Percentiles rank a stretch among this genome's conserved stretches.
phyloP scores from a whole-genome alignment of 495 filamentous ascomycete genomes.

The Podospora appendiculata region DNA sequence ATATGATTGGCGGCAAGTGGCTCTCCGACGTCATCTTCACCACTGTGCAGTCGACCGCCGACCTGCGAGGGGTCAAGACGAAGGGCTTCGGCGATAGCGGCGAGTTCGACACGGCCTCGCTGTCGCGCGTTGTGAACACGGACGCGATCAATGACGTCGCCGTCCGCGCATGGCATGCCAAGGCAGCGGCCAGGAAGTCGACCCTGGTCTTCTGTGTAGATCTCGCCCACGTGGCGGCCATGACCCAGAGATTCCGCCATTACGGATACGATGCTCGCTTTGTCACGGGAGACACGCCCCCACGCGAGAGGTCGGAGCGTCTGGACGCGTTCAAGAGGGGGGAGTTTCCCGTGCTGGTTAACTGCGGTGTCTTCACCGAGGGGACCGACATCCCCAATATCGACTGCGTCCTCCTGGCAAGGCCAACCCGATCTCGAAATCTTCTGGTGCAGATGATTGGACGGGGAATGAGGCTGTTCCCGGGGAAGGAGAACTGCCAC shows the following conservation, averaged over 20 bases:
- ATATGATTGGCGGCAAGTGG: slow-evolving; percentile 88
- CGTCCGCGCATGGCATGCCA: slow-evolving; percentile 74
- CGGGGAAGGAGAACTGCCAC: slow-evolving; percentile 82
- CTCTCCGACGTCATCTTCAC: slow-evolving; percentile 86
- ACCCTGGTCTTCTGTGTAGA: slow-evolving; percentile 93
- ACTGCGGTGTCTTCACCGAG: slow-evolving; percentile 95
- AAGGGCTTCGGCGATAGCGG: slow-evolving; percentile 51
- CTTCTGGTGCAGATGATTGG: slow-evolving; percentile 97
- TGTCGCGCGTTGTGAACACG: slow-evolving; percentile 78
- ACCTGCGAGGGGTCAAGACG: slow-evolving; percentile 56
- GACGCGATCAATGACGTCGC: slow-evolving; percentile 68
- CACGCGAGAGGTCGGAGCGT: slow-evolving; percentile 52
- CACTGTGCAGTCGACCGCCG: slow-evolving; percentile 73
- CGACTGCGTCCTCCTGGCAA: slow-evolving; percentile 82
- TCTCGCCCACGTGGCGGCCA: slow-evolving; percentile 62
- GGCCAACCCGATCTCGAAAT: slow-evolving; percentile 85
- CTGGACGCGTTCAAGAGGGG: slow-evolving; percentile 65
- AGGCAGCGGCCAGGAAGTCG: slow-evolving; percentile 63
- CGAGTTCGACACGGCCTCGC: slow-evolving; percentile 66
- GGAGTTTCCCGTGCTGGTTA: slow-evolving; percentile 84
- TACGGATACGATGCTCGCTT: slow-evolving; percentile 76
- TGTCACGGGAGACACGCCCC: slow-evolving; percentile 71
- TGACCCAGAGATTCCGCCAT: slow-evolving; percentile 68
- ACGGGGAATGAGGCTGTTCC: slow-evolving; percentile 74
- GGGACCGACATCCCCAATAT: slow-evolving; percentile 96